Evolutionary conservation across 441 rosid genomes (phyloP), one percentile per base, ranked within the genome.

Genomic region (Mallotus repandus): DNA sequence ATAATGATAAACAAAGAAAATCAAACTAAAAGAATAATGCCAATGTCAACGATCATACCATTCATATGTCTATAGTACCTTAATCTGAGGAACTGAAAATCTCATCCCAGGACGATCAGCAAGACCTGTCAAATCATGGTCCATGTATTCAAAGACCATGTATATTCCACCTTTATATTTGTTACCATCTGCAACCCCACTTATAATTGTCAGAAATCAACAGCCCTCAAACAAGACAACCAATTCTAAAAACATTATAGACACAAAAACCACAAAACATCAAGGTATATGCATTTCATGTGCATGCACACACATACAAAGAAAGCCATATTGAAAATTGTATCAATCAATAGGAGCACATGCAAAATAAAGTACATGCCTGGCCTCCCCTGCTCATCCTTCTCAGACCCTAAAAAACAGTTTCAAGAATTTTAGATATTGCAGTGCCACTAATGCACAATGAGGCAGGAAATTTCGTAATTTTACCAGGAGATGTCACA

Each of bases 141-240:
- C 99, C 99, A 96, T 96, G 85, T 96, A 96, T 79, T 96, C 98
- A 69, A 93, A 96, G 49, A 96, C 99, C 98, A 96, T 93, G 83
- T 94, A 94, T 76, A 90, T 92, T 71, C 97, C 89, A 66, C 99
- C 99, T 69, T 88, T 91, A 73, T 96, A 92, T 83, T 96, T 96
- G 80, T 91, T 91, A 73, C 93, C 97, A 84, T 91, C 99, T 93
- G 84, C 70, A 80, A 73, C 63, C 35, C 12, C 71, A 57, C 68
- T 22, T 2, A 41, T 6, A 52, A 12, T 0, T 46, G 38, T 76
- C 50, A 76, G 59, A 58, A 68, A 72, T 29, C 60, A 55, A n/a
- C 58, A 46, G 54, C 19, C 56, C 22, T 68, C 60, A 72, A 32
- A 45, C 62, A 72, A 64, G 66, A 22, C 25, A 21, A 41, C 68